Evolutionary conservation across 2,329 filamentous ascomycete genomes (phyloP).

Genomic region (Nothomitra cinnamomea): DNA sequence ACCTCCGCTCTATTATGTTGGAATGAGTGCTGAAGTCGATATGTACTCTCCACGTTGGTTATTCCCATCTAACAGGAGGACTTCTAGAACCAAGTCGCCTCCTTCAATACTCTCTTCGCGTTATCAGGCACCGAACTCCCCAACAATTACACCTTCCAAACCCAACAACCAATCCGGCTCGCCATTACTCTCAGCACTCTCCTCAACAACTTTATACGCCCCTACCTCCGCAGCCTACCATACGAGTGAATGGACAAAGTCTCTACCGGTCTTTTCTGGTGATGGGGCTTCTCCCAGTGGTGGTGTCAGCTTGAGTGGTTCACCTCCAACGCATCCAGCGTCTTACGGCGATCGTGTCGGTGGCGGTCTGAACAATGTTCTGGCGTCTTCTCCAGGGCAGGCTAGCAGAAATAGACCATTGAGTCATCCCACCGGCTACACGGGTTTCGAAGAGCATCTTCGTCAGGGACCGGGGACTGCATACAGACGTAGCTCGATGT

Average conservation of each 20-base stretch:
- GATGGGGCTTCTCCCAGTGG: constrained; percentile 20
- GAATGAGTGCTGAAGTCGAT: not conserved
- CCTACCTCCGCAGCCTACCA: constrained; percentile 19
- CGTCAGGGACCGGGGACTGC: constrained; percentile 24
- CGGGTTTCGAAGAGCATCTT: constrained; percentile 31
- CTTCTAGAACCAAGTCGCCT: constrained; percentile 3
- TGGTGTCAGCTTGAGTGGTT: constrained; percentile 27
- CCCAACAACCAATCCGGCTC: constrained; percentile 21
- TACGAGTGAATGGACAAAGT: constrained; percentile 30
- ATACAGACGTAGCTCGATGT: constrained; percentile 32
- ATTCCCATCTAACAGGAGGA: not conserved
- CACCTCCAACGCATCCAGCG: constrained; percentile 23
- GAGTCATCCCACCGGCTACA: constrained; percentile 27
- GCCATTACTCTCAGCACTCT: constrained; percentile 22
- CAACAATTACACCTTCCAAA: not conserved
- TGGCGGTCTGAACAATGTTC: constrained; percentile 14
- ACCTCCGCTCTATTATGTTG: not conserved
- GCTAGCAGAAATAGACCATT: constrained; percentile 27
- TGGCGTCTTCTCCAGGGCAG: constrained; percentile 20
- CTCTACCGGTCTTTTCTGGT: constrained; percentile 24
- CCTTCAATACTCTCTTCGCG: constrained; percentile 3
- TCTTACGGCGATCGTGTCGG: constrained; percentile 19
- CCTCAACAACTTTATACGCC: constrained; percentile 17
- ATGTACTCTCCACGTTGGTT: not conserved
- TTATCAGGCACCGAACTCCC: not conserved